Base-by-base conservation (phyloP, 2,329 filamentous ascomycete species). In the Fusarium sp. region DNA sequence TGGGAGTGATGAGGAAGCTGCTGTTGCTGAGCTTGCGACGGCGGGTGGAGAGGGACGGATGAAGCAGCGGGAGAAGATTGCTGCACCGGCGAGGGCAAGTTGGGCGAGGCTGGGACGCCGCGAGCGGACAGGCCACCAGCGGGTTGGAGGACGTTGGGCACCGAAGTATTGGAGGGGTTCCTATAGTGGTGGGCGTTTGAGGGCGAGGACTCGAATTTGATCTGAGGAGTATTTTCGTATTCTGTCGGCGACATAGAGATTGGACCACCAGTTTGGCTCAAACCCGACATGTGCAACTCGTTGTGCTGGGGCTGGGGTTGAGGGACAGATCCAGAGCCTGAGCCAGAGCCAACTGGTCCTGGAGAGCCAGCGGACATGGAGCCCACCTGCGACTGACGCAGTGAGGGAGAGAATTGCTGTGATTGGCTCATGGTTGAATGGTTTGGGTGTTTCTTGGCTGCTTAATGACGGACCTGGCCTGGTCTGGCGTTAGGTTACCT, bases 81-180 rank as follows among this genome's bases (percentile, higher is more conserved):
- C 52, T 84, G 83, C 79, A 87, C 82, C 69, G 83, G 82, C 70
- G 84, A 80, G 61, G 86, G 67, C 45, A 72, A 63, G 58, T 80
- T 79, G 55, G 84, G 82, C 60, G 83, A 83, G 75, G 74, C 62
- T 77, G 78, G 65, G 78, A 77, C 67, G 75, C 74, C 61, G 74
- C 75, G 75, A 82, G 76, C 67, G 59, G 72, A 74, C 74, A 76
- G 72, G 49, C 74, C 74, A 71, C 85, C 85, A 59, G 87, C 87
- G 40, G 87, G 87, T 77, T 89, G 87, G 68, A 89, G 83, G 58
- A 87, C 82, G 80, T 87, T 88, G 75, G 87, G 87, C 63, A 89
- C 86, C 69, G 82, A 77, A 60, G 82, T 83, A 49, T 79, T 74
- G 67, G 73, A 73, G 55, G 80, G 77, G 74, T 82, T 71, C 61